Conservation (phyloP, 192 early-diverging fungal species). For the Rhizophlyctis rosea region DNA sequence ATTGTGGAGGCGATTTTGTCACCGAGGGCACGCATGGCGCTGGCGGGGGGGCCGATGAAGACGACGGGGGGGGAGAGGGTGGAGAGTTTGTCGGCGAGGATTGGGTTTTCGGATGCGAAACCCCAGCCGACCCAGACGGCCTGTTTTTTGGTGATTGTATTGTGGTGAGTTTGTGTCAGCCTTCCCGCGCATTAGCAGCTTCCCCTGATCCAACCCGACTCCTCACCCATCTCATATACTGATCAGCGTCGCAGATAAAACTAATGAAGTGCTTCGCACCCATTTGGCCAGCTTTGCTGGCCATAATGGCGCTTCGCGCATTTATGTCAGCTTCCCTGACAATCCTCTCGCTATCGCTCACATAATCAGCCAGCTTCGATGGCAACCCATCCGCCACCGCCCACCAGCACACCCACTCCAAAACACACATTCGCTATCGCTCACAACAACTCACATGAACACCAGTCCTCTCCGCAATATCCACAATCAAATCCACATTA, state of each 20-base stretch:
- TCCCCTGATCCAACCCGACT: too few species aligned
- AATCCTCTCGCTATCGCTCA: too few species aligned
- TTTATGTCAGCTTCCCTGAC: too few species aligned
- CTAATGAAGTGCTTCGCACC: too few species aligned
- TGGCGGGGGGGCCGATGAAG: slow-evolving; percentile 95
- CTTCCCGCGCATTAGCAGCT: too few species aligned
- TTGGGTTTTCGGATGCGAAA: slow-evolving; percentile 97
- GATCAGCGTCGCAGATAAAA: too few species aligned
- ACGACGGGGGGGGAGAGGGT: slow-evolving; percentile 71
- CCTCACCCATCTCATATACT: too few species aligned
- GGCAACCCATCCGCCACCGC: too few species aligned
- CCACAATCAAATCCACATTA: slow-evolving; percentile 97
- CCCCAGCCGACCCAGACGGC: slow-evolving; percentile 99
- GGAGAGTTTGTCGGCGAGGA: slow-evolving; percentile 87
- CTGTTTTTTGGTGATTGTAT: slow-evolving; percentile 44
- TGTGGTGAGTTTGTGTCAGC: too few species aligned
- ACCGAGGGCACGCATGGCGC: slow-evolving; percentile 96
- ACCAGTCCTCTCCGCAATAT: slow-evolving; percentile 92
- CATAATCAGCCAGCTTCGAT: too few species aligned
- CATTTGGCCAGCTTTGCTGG: too few species aligned
- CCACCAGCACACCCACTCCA: background rate
- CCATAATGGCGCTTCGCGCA: too few species aligned
- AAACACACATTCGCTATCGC: background rate
- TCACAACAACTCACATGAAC: slow-evolving; percentile 57
- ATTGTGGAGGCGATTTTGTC: slow-evolving; percentile 99